Base-by-base conservation (phyloP, 2,329 filamentous ascomycete species). In the Didymella exigua region DNA sequence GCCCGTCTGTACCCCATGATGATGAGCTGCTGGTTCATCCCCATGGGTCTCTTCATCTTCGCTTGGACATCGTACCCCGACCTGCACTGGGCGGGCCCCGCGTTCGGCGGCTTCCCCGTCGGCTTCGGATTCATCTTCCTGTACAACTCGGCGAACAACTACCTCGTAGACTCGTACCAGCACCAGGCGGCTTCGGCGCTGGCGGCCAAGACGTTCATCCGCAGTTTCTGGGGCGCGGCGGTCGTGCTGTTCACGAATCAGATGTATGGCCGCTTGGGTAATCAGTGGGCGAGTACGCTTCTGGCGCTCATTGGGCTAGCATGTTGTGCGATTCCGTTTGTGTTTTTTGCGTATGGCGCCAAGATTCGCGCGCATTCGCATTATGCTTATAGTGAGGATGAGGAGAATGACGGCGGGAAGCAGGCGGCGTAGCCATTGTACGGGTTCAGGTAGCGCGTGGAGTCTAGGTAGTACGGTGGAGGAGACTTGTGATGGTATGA, bases 121-220 rank as follows among this genome's bases (percentile, higher is more conserved):
- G 89, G 89, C 10, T 91, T 92, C 66, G 89, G 89, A 55, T 91
- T 92, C 78, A 91, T 92, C 74, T 91, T 92, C 79, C 79, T 93
- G 21, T 93, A 92, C 79, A 92, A 92, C 78, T 82, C 88, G 2
- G 74, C 74, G 2, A 79, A 79, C 70, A 79, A 79, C 67, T 78
- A 78, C 56, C 71, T 80, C n/a, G 84, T 88, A 42, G 86, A 88
- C 68, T 84, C 83, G 1, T 88, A 88, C 63, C 84, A 87, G 63
- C 84, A 87, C 76, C 89, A 93, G 75, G 91, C 91, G 1, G 90
- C 91, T 1, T 91, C 88, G 0, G 90, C 89, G 0, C 82, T 93
- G 3, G 90, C 90, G 0, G 89, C 90, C 33, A 93, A 93, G 80
- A 93, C 90, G 0, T 93, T 86, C 69, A 80, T 93, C 54, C 84